These are phyloP conservation scores for Pseudogymnoascus sp. DNA, from an alignment of 2,329 filamentous ascomycete genomes.

Conservation along the genomic window DNA sequence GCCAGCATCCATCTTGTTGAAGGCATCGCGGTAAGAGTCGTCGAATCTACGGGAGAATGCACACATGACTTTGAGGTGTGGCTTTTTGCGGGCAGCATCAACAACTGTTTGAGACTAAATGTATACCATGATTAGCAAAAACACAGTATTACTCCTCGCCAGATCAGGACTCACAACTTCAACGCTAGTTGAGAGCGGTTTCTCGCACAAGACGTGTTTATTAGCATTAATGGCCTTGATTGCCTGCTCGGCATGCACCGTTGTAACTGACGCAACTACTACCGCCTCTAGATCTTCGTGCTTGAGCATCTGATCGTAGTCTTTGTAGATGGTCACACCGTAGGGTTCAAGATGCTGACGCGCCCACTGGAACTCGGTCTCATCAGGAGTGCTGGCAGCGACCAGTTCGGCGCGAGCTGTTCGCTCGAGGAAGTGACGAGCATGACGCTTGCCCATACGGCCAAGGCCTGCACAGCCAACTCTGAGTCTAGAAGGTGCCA, in stretches of 20 bases:
- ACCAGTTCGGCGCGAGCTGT: conserved; percentile 41
- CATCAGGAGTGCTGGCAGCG: conserved; percentile 39
- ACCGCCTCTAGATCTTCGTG: conserved; percentile 33
- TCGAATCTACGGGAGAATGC: conserved; percentile 4
- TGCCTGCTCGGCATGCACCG: conserved; percentile 47
- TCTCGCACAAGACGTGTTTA: conserved; percentile 50
- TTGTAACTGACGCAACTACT: conserved; percentile 45
- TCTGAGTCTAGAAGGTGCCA: conserved; percentile 29
- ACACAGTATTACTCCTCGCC: not conserved
- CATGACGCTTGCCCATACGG: conserved; percentile 43
- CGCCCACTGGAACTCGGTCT: conserved; percentile 41
- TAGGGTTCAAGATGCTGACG: conserved; percentile 39
- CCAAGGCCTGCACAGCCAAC: conserved; percentile 41
- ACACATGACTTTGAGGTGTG: conserved; percentile 34
- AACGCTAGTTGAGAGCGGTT: conserved; percentile 37
- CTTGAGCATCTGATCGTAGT: conserved; percentile 46
- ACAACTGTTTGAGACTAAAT: conserved; percentile 35
- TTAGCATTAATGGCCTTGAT: conserved; percentile 47
- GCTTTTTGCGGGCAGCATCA: conserved; percentile 32
- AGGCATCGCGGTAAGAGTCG: not conserved
- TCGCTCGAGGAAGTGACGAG: conserved; percentile 38
- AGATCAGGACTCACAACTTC: conserved; percentile 29
- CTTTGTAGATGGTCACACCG: conserved; percentile 42
- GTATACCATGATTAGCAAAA: not conserved
- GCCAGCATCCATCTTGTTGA: not conserved